A percentile compares a stretch with the other conserved stretches of the same genome.
Evolutionary conservation across 2,329 filamentous ascomycete genomes (phyloP).

Genomic region (Lasiodiplodia sp.): DNA sequence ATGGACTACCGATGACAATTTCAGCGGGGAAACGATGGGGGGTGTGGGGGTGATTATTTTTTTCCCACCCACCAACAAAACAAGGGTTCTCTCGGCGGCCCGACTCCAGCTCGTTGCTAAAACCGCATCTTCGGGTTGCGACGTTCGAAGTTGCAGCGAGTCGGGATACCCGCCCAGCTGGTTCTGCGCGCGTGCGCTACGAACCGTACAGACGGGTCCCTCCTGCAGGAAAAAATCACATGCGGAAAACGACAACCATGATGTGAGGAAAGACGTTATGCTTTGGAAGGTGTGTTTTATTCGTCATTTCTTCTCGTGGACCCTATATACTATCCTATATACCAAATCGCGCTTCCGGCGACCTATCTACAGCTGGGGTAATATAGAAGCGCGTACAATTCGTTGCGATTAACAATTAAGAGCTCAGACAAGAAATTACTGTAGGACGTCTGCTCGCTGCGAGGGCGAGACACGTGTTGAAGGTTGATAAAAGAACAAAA

Average conservation of each 20-base stretch:
- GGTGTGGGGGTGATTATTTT: no score
- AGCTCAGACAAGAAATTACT: neutral
- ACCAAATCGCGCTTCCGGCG: no score
- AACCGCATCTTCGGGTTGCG: constrained; percentile 5
- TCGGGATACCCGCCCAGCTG: neutral
- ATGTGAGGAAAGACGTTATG: neutral
- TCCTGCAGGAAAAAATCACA: neutral
- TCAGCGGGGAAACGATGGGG: no score
- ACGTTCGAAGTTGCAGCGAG: constrained; percentile 14
- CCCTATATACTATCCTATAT: neutral
- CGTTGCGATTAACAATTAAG: neutral
- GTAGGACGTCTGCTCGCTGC: no score
- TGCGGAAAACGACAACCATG: neutral
- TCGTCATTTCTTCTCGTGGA: neutral
- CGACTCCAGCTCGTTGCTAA: neutral
- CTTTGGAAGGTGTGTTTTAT: neutral
- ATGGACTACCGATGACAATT: no score
- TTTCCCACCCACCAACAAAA: no score
- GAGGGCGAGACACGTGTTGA: no score
- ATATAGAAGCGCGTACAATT: neutral
- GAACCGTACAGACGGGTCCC: neutral
- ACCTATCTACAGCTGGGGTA: neutral
- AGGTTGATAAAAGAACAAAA: neutral
- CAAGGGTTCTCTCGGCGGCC: neutral
- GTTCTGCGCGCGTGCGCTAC: neutral